phyloP scores from a whole-genome alignment of 2,329 filamentous ascomycete genomes.

The Epichloe brachyelytri region DNA sequence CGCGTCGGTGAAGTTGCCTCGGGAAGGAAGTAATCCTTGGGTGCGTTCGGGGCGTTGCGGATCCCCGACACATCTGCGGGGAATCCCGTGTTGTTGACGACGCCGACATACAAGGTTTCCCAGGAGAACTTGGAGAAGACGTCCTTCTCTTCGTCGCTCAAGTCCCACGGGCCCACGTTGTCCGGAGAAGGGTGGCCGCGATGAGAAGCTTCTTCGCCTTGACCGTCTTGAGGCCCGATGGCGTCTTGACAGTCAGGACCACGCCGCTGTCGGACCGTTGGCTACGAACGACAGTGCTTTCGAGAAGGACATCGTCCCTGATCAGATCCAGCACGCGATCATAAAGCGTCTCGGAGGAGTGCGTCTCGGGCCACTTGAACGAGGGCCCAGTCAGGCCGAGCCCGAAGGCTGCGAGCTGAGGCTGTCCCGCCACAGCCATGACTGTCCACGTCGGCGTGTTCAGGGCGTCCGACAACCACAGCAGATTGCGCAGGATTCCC shows the following conservation, averaged over 20 bases:
- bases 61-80: not conserved
- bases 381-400: not conserved
- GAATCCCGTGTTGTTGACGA: constrained; percentile 11
- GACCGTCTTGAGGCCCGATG: not conserved
- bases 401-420: not conserved
- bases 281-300: not conserved
- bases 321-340: not conserved
- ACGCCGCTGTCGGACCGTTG: not conserved
- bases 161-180: constrained; percentile 15
- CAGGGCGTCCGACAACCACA: no score
- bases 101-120: constrained; percentile 11
- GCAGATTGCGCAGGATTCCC: no score
- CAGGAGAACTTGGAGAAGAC: constrained; percentile 16
- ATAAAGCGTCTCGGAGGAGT: not conserved
- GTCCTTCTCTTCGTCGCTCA: constrained; percentile 11
- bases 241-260: not conserved
- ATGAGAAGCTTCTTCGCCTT: constrained; percentile 16
- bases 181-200: constrained; percentile 13
- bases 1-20: not conserved
- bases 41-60: not conserved
- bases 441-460: no score
- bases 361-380: constrained; percentile 2
- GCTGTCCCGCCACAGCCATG: not conserved
- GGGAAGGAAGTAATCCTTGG: not conserved
- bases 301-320: no score